phyloP scores from a whole-genome alignment of 148 eudicot genomes.

The Rhododendron henanense region DNA sequence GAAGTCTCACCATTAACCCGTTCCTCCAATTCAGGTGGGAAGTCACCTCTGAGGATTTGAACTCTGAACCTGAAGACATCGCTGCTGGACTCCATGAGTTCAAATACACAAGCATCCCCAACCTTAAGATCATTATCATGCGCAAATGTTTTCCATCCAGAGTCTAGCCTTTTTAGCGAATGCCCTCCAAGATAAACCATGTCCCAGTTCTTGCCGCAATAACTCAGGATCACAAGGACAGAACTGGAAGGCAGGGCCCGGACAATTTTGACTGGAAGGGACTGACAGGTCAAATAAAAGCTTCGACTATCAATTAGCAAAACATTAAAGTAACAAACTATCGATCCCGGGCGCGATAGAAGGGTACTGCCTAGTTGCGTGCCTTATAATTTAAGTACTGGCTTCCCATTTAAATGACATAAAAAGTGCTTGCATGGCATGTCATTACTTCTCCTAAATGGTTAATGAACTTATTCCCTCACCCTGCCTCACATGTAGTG shows the following conservation, averaged over 20 bases:
- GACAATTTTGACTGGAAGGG: slow-evolving; percentile 18
- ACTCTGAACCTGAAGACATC: slow-evolving; percentile 26
- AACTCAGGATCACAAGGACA: slow-evolving; percentile 24
- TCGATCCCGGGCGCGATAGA: background rate
- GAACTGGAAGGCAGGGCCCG: slow-evolving; percentile 24
- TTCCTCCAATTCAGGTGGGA: slow-evolving; percentile 24
- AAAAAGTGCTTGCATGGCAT: background rate
- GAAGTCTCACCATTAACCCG: background rate
- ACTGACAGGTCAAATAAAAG: slow-evolving; percentile 7
- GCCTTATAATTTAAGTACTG: background rate
- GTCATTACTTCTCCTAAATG: background rate
- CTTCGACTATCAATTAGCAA: background rate
- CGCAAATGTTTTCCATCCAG: slow-evolving; percentile 31
- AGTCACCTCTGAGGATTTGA: slow-evolving; percentile 39
- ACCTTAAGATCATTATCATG: slow-evolving; percentile 28
- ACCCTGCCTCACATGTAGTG: background rate
- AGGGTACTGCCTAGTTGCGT: background rate
- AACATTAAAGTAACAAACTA: background rate
- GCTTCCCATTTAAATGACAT: background rate
- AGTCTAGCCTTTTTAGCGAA: background rate
- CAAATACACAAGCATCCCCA: slow-evolving; percentile 47
- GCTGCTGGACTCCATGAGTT: slow-evolving; percentile 26
- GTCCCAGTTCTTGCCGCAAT: slow-evolving; percentile 33
- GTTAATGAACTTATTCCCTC: background rate
- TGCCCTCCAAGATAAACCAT: slow-evolving; percentile 12